Conservation (phyloP, 139 green algal genomes). For the Astrephomene gubernaculifera region DNA sequence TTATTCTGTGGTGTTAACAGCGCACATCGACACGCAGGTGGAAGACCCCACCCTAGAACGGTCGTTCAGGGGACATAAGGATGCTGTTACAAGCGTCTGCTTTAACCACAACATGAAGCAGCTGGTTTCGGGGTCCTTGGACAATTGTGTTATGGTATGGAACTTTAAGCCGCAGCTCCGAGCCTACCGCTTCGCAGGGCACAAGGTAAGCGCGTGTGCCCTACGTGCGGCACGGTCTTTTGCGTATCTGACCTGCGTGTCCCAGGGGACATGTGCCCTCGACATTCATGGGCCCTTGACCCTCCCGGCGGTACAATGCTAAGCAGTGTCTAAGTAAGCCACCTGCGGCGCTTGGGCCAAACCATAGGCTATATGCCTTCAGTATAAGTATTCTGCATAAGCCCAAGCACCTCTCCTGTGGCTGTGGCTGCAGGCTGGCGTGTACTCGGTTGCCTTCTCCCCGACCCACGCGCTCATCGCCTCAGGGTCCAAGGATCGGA, state of each 20-base stretch:
- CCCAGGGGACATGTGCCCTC: too few species aligned
- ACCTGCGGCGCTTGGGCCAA: too few species aligned
- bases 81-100: constrained; percentile 80
- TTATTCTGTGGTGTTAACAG: not conserved
- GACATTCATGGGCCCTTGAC: too few species aligned
- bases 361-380: too few species aligned
- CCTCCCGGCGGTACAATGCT: too few species aligned
- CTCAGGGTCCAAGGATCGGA: constrained; percentile 88
- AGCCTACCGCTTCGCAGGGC: constrained; percentile 84
- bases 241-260: too few species aligned
- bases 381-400: too few species aligned
- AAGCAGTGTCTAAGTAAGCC: too few species aligned
- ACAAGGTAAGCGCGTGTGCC: constrained; percentile 69
- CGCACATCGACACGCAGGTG: constrained; percentile 50
- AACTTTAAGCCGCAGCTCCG: constrained; percentile 92
- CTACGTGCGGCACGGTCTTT: too few species aligned
- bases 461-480: constrained; percentile 76
- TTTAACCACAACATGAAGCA: constrained; percentile 93
- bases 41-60: constrained; percentile 87
- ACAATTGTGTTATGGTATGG: constrained; percentile 91
- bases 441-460: constrained; percentile 86
- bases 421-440: constrained; percentile 77
- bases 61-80: constrained; percentile 87
- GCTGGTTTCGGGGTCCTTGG: constrained; percentile 81
- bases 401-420: too few species aligned